Conservation (phyloP, 225 moss, liverwort and hornwort genomes). For the Ulota crispa region DNA sequence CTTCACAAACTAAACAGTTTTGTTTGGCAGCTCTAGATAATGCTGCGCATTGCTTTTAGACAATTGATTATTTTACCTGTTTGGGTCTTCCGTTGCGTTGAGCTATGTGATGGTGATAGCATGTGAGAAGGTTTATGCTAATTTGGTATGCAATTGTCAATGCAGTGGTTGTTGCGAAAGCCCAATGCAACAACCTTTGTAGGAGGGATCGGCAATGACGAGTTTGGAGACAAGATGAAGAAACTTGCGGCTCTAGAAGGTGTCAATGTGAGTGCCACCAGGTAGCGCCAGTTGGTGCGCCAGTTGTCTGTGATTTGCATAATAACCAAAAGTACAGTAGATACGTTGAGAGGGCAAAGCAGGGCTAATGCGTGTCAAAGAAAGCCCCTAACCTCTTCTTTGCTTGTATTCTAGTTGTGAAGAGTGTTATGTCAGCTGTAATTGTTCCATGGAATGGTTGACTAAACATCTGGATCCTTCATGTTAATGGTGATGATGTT, state of each 20-base stretch:
- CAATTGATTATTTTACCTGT: background rate
- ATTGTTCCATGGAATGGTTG: background rate
- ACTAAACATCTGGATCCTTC: constrained; percentile 23
- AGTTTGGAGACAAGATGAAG: constrained; percentile 78
- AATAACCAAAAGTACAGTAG: background rate
- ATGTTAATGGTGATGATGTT: constrained; percentile 40
- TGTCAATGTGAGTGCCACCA: constrained; percentile 68
- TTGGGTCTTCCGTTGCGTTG: background rate
- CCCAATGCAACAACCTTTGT: constrained; percentile 82
- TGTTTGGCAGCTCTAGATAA: background rate
- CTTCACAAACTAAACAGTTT: background rate
- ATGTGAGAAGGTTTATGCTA: constrained; percentile 1
- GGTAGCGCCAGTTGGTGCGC: constrained; percentile 53
- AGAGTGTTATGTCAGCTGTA: background rate
- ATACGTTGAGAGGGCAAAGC: background rate
- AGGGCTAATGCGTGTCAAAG: background rate
- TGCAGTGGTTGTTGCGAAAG: constrained; percentile 81
- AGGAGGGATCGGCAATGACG: constrained; percentile 89
- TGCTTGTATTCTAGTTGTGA: background rate
- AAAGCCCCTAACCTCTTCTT: background rate
- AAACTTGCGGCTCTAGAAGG: constrained; percentile 67
- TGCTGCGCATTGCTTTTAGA: background rate
- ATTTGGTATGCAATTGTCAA: constrained; percentile 2
- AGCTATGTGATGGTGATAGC: background rate
- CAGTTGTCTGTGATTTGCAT: background rate